Conservation (phyloP, 768 basidiomycete species). For the Leccinum fibrillosum region DNA sequence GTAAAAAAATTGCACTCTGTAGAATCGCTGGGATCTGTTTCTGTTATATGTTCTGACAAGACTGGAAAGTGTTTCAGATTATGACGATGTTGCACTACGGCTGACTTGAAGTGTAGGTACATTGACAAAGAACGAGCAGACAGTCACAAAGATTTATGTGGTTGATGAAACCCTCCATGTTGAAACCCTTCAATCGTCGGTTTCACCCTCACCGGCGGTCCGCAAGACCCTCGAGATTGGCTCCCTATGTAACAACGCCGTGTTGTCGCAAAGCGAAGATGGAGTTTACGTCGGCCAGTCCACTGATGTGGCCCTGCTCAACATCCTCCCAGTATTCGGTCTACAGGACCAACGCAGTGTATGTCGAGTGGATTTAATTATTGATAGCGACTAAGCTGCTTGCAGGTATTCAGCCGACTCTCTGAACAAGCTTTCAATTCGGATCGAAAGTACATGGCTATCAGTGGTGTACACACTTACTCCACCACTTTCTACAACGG, state of each 20-base stretch:
- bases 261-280: slow-evolving; percentile 57
- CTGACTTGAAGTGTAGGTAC: slow-evolving; percentile 51
- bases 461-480: slow-evolving; percentile 64
- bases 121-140: slow-evolving; percentile 94
- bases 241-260: slow-evolving; percentile 87
- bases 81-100: background rate
- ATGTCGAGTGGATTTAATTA: slow-evolving; percentile 23
- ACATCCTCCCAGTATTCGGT: slow-evolving; percentile 66
- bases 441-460: slow-evolving; percentile 91
- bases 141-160: slow-evolving; percentile 82
- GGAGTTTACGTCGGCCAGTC: slow-evolving; percentile 81
- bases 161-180: slow-evolving; percentile 79
- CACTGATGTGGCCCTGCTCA: slow-evolving; percentile 90
- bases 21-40: slow-evolving; percentile 89
- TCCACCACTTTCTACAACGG: slow-evolving; percentile 28
- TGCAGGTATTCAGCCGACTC: slow-evolving; percentile 63
- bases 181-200: slow-evolving; percentile 44
- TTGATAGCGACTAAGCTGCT: slow-evolving; percentile 3
- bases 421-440: slow-evolving; percentile 90
- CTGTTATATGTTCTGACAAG: slow-evolving; percentile 98
- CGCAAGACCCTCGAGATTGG: slow-evolving; percentile 78
- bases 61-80: slow-evolving; percentile 54
- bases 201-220: slow-evolving; percentile 61
- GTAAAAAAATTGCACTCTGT: slow-evolving; percentile 97
- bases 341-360: slow-evolving; percentile 71